Percentiles rank a stretch among this genome's conserved stretches.
Evolutionary conservation across 225 moss, liverwort and hornwort species (phyloP).

Genomic region (Physcomitrellopsis africana): DNA sequence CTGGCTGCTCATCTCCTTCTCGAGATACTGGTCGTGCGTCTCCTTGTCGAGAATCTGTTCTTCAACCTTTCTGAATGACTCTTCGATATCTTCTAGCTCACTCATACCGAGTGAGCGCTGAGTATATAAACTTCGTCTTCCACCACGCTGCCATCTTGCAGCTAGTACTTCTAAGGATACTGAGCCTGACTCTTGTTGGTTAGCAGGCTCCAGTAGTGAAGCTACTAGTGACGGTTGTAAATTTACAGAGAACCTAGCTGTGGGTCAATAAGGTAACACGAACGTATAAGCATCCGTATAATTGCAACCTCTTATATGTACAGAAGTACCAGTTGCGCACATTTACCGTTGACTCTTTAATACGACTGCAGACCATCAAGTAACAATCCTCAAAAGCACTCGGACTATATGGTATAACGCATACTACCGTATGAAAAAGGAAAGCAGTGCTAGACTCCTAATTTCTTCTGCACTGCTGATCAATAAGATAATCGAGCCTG

Average conservation of each 20-base stretch:
- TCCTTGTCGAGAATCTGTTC: slow-evolving; percentile 28
- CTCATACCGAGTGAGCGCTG: slow-evolving; percentile 40
- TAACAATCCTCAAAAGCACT: not conserved
- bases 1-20: slow-evolving; percentile 21
- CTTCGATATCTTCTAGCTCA: slow-evolving; percentile 53
- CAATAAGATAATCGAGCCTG: not conserved
- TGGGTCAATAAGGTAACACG: slow-evolving; percentile 12
- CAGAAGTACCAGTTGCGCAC: not conserved
- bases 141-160: slow-evolving; percentile 49
- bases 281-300: slow-evolving; percentile 28
- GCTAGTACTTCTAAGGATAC: slow-evolving; percentile 32
- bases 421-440: not conserved
- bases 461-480: not conserved
- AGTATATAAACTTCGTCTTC: slow-evolving; percentile 38
- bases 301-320: not conserved
- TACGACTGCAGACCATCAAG: not conserved
- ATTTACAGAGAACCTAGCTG: slow-evolving; percentile 38
- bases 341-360: not conserved
- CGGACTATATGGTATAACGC: not conserved
- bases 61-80: slow-evolving; percentile 46
- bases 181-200: slow-evolving; percentile 30
- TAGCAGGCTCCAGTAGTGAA: slow-evolving; percentile 21
- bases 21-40: no score
- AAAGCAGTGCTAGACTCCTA: not conserved
- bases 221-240: slow-evolving; percentile 14